Conservation (phyloP, 2,329 filamentous ascomycete species). For the Neospermospora avenae region DNA sequence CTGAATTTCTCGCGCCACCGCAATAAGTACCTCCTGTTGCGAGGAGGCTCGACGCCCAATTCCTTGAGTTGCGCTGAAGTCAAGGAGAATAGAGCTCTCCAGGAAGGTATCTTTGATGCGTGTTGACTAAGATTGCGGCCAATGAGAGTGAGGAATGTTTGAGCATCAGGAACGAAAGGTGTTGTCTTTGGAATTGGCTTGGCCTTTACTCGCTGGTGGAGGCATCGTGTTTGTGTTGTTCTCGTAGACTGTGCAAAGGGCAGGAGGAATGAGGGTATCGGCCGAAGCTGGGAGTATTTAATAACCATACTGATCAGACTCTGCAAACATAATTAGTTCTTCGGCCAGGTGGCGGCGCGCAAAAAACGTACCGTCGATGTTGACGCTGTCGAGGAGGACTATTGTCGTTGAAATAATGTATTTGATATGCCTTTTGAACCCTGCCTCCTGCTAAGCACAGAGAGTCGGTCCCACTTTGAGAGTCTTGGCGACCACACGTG, state of each 20-base stretch:
- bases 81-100: constrained; percentile 85
- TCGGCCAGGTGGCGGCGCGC: neutral
- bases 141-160: constrained; percentile 86
- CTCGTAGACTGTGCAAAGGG: constrained; percentile 32
- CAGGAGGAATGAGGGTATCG: constrained; percentile 33
- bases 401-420: constrained; percentile 16
- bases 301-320: constrained; percentile 29
- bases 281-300: constrained; percentile 28
- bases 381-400: neutral
- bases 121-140: constrained; percentile 82
- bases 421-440: neutral
- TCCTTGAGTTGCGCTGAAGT: constrained; percentile 74
- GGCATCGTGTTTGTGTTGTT: constrained; percentile 34
- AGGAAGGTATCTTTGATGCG: constrained; percentile 80
- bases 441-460: neutral
- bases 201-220: constrained; percentile 40
- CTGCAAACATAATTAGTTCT: constrained; percentile 3
- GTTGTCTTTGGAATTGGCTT: constrained; percentile 64
- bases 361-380: neutral
- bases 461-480: neutral
- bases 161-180: constrained; percentile 79
- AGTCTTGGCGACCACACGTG: neutral
- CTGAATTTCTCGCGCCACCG: constrained; percentile 85
- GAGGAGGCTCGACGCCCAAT: constrained; percentile 81
- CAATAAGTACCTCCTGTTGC: constrained; percentile 78